These are phyloP conservation scores for Diphasiastrum complanatum DNA, from an alignment of 83 land plant genomes.

Conservation along the genomic window DNA sequence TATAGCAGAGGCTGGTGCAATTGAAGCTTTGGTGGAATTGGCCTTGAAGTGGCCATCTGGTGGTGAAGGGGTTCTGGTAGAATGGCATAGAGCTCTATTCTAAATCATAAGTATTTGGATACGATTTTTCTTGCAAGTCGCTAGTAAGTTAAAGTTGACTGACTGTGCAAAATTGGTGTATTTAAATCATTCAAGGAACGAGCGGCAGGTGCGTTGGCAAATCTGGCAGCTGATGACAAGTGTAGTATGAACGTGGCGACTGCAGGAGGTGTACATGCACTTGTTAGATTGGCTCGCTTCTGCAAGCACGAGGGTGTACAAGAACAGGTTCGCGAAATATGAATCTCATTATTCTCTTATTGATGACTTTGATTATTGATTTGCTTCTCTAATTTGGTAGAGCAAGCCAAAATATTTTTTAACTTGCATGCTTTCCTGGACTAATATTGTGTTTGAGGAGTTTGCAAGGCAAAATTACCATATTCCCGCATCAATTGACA, in stretches of 20 bases:
- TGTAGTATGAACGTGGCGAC: constrained; percentile 95
- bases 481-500: no score
- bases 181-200: constrained; percentile 69
- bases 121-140: neutral
- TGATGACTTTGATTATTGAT: neutral
- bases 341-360: neutral
- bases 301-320: constrained; percentile 95
- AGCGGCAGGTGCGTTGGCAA: constrained; percentile 98
- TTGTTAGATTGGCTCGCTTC: constrained; percentile 88
- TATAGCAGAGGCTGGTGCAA: constrained; percentile 94
- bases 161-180: no score
- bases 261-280: constrained; percentile 90
- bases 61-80: constrained; percentile 92
- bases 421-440: no score
- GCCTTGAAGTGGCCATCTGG: constrained; percentile 88
- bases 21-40: constrained; percentile 88
- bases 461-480: no score
- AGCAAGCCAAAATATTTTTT: neutral
- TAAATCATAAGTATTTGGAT: neutral
- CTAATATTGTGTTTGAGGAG: no score
- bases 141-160: neutral
- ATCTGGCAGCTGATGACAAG: constrained; percentile 96
- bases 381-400: neutral
- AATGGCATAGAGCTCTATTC: neutral
- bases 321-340: constrained; percentile 82